These are phyloP conservation scores for Solanum boliviense DNA, from an alignment of 257 asterid genomes.

Conservation along the genomic window DNA sequence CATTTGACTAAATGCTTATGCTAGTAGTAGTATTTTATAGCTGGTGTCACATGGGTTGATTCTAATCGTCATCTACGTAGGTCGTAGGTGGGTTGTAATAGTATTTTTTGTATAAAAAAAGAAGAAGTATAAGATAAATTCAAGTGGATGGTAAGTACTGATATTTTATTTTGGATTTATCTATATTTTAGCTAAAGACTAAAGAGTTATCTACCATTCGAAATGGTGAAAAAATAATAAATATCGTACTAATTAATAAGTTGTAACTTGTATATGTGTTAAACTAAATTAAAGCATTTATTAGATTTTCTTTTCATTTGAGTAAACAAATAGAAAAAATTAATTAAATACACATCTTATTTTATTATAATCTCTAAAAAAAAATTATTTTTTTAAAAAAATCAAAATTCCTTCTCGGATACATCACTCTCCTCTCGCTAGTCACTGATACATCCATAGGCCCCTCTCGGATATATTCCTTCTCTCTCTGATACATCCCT, in stretches of 20 bases:
- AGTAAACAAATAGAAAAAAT: too few relatives aligned
- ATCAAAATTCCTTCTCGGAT: too few relatives aligned
- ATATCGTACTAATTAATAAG: background rate
- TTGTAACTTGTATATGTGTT: background rate
- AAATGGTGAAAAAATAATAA: background rate
- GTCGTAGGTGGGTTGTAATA: background rate
- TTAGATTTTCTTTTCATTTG: background rate
- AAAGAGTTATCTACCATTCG: background rate
- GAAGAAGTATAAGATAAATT: background rate
- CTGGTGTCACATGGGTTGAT: background rate
- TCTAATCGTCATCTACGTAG: background rate
- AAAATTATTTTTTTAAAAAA: too few relatives aligned
- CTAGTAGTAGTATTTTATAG: background rate
- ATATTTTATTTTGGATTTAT: background rate
- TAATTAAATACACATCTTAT: too few relatives aligned
- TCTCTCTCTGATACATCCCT: too few relatives aligned
- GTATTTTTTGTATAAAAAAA: too few relatives aligned
- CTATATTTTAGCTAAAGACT: background rate
- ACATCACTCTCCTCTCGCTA: too few relatives aligned
- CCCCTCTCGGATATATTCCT: too few relatives aligned
- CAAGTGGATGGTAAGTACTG: background rate
- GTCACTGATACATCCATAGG: too few relatives aligned
- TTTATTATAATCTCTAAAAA: too few relatives aligned
- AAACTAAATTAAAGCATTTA: background rate
- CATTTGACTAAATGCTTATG: background rate